Evolutionary conservation across 2,329 filamentous ascomycete genomes (phyloP), one percentile per base, ranked within the genome.

Genomic region (Bipolaris gigantea): DNA sequence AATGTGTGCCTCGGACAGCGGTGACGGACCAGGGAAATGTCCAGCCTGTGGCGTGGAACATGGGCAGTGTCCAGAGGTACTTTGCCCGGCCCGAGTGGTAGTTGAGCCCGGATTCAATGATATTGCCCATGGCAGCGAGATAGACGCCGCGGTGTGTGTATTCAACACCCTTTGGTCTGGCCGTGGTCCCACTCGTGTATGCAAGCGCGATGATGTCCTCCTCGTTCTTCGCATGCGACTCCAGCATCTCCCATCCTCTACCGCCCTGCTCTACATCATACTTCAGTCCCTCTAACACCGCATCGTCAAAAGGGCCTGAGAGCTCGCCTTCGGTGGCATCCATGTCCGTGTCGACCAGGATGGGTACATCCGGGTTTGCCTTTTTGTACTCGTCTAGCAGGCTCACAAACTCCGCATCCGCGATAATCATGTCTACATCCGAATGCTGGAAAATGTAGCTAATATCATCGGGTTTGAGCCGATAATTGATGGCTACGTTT

Each of bases 21-120:
- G 91, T 95, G n/a, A 97, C 83, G 1, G 92, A 84, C 94, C 92
- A 96, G 0, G 91, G 91, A 66, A 93, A 95, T 1, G 90, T 92
- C 90, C 90, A 94, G 5, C 80, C 80, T 73, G 81, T 83, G 7
- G 84, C 79, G 63, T 86, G 88, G 74, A 85, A 93, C 91, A 97
- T 91, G 0, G 93, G 93, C 25, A 97, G 77, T 3, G 89, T 97
- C 92, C 92, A 96, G 8, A 96, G 80, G 76, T 96, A 96, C 61
- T 87, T 88, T 72, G 89, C 92, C 34, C 89, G 80, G 6, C 86
- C 87, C 11, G 76, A 77, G 47, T 85, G 79, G 50, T 80, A 83
- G 66, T 95, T 96, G 39, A 99, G 80, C 0, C 90, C 90, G 0
- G 89, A 91, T 73, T 99, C 94, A 53, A 97, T 85, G 0, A 97